Conservation (phyloP, 1,139 yeast species). For the Lodderomyces parapsilosis region DNA sequence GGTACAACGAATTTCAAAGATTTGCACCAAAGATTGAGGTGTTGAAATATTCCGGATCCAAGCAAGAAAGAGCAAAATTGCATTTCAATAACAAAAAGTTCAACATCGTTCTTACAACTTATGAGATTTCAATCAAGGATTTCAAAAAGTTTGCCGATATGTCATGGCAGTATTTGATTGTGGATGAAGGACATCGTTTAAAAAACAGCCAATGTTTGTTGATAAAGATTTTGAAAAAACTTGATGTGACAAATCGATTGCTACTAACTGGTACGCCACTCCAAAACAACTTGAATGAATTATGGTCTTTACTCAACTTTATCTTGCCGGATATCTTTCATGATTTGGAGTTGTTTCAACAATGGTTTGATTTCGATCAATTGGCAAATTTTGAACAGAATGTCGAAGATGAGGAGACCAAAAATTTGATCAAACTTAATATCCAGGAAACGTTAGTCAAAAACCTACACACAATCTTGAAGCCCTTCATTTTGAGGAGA, state of each 20-base stretch:
- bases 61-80: constrained; percentile 47
- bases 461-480: constrained; percentile 80
- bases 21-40: constrained; percentile 75
- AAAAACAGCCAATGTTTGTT: constrained; percentile 79
- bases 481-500: constrained; percentile 84
- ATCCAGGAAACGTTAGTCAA: constrained; percentile 64
- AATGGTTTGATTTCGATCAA: constrained; percentile 86
- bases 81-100: constrained; percentile 25
- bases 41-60: constrained; percentile 65
- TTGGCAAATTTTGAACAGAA: constrained; percentile 42
- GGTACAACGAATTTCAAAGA: constrained; percentile 68
- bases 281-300: constrained; percentile 83
- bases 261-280: constrained; percentile 90
- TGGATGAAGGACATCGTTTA: constrained; percentile 94
- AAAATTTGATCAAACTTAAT: constrained; percentile 55
- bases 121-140: constrained; percentile 77
- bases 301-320: constrained; percentile 88
- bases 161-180: constrained; percentile 80
- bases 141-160: constrained; percentile 48
- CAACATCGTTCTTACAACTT: constrained; percentile 69
- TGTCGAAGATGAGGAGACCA: constrained; percentile 32
- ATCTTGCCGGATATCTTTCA: constrained; percentile 90
- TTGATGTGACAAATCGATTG: constrained; percentile 67
- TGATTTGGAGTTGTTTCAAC: constrained; percentile 83
- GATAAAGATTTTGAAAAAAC: constrained; percentile 65